These are phyloP conservation scores for Przewalskia tangutica DNA, from an alignment of 257 asterid species.

Conservation along the genomic window DNA sequence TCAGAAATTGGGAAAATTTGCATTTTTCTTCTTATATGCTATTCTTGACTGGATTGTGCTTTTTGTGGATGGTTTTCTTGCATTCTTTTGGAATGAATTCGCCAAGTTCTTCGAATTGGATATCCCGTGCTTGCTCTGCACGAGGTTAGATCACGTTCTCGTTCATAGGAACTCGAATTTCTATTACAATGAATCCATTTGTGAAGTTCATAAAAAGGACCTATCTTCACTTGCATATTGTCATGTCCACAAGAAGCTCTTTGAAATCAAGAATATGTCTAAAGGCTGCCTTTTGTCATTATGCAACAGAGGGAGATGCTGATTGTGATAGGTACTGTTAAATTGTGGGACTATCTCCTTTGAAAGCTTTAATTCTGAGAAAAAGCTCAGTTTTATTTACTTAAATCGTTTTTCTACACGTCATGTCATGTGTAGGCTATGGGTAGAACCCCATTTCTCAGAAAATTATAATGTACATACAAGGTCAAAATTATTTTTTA, in stretches of 20 bases:
- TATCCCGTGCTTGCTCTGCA: conserved; percentile 78
- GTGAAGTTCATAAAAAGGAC: conserved; percentile 73
- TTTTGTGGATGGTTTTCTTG: conserved; percentile 59
- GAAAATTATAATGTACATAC: too few relatives aligned
- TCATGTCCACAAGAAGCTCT: conserved; percentile 59
- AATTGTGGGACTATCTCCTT: neutral
- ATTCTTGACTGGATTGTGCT: conserved; percentile 70
- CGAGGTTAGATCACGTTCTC: conserved; percentile 67
- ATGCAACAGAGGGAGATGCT: conserved; percentile 48
- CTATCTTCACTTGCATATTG: conserved; percentile 80
- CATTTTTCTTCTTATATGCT: conserved; percentile 53
- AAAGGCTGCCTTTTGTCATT: conserved; percentile 65
- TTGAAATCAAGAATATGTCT: conserved; percentile 63
- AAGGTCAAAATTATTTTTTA: too few relatives aligned
- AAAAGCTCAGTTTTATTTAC: neutral
- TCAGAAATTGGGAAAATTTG: conserved; percentile 43
- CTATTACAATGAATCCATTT: conserved; percentile 69
- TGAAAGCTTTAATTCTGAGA: neutral
- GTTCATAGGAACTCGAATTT: conserved; percentile 40
- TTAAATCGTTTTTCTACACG: neutral
- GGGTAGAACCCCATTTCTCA: too few relatives aligned
- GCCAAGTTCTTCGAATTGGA: conserved; percentile 52
- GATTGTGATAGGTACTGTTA: conserved; percentile 7
- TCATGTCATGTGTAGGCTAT: neutral
- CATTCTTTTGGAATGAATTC: conserved; percentile 53